Percentiles rank a stretch among this genome's conserved stretches.
phyloP scores from a whole-genome alignment of 257 asterid species.

The Solanum pinnatisectum region DNA sequence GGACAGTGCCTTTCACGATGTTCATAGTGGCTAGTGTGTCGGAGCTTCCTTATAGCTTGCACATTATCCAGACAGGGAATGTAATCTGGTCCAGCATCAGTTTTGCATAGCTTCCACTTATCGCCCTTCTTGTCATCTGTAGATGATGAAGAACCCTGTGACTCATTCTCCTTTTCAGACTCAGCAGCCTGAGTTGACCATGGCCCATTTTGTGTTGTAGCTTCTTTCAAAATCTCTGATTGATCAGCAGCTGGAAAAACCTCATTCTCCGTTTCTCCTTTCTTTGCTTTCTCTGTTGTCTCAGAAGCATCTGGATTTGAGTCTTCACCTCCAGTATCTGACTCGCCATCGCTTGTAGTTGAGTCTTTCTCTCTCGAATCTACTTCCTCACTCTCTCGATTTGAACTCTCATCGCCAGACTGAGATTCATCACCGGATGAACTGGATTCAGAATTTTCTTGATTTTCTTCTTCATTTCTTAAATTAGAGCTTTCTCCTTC shows the following conservation, averaged over 20 bases:
- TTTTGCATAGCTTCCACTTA: conserved; percentile 14
- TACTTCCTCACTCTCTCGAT: neutral
- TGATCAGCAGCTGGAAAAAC: conserved; percentile 13
- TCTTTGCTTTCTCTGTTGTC: neutral
- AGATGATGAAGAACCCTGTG: neutral
- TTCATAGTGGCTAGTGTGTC: conserved; percentile 8
- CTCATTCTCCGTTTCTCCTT: neutral
- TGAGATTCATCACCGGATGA: neutral
- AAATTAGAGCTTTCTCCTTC: conserved; percentile 1
- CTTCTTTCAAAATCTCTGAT: conserved; percentile 14
- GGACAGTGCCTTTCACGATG: conserved; percentile 22
- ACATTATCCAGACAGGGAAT: conserved; percentile 16
- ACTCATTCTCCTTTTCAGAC: conserved; percentile 12
- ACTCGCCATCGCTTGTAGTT: neutral
- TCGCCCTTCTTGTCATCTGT: neutral
- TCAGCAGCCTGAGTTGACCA: conserved; percentile 14
- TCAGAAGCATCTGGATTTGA: conserved; percentile 1
- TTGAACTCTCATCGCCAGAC: neutral
- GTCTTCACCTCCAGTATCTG: neutral
- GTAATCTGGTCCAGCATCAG: conserved; percentile 15
- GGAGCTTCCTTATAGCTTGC: conserved; percentile 4
- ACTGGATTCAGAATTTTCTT: neutral
- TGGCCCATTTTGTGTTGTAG: conserved; percentile 9
- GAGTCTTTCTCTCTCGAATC: neutral
- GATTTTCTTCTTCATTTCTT: neutral